These are phyloP conservation scores for Oehlia diaphana DNA, from an alignment of 192 early-diverging fungal species.

Conservation along the genomic window DNA sequence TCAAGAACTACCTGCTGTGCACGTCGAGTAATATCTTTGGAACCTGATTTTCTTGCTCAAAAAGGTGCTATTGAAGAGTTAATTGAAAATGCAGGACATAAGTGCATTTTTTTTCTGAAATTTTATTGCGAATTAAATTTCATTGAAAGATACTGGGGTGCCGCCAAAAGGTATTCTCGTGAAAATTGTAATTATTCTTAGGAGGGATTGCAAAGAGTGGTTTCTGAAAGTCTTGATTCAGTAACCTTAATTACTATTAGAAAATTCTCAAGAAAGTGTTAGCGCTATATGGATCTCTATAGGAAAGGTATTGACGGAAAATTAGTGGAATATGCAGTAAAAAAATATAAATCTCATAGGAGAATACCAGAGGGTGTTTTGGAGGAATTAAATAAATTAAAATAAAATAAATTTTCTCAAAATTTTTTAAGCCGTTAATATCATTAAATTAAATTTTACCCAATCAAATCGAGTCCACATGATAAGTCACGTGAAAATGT, in stretches of 20 bases:
- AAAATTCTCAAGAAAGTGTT: conserved; percentile 23
- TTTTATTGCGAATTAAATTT: conserved; percentile 38
- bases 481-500: no score
- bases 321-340: conserved; percentile 30
- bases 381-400: no score
- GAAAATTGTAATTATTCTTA: conserved; percentile 35
- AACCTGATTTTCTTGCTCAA: conserved; percentile 29
- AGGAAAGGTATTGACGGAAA: conserved; percentile 23
- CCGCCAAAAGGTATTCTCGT: conserved; percentile 29
- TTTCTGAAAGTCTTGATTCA: conserved; percentile 33
- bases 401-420: no score
- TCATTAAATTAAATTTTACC: no score
- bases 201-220: conserved; percentile 25
- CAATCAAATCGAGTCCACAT: no score
- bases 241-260: conserved; percentile 27
- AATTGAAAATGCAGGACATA: conserved; percentile 25
- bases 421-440: no score
- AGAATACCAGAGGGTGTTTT: conserved; percentile 9
- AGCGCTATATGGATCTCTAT: conserved; percentile 32
- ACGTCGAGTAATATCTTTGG: conserved; percentile 16
- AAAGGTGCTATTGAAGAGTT: conserved; percentile 21
- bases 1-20: conserved; percentile 22
- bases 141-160: conserved; percentile 36
- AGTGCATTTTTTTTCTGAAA: conserved; percentile 33
- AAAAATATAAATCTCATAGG: conserved; percentile 29